These are phyloP conservation scores for Hyaloperonospora arabidopsidis DNA, from an alignment of 352 stramenopile species.

Conservation along the genomic window DNA sequence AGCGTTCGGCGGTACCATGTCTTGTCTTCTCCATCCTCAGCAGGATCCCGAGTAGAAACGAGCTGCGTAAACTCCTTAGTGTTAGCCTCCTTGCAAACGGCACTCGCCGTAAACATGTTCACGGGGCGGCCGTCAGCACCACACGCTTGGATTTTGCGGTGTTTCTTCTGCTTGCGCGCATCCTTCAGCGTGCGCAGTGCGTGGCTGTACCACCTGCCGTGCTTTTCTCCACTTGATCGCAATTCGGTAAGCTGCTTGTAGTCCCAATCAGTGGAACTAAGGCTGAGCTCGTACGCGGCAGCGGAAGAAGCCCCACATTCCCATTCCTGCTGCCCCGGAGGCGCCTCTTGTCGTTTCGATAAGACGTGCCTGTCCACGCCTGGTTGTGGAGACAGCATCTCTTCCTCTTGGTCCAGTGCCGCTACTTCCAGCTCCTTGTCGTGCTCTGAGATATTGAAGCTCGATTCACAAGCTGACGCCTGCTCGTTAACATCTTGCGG, in stretches of 20 bases:
- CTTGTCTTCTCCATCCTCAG: slow-evolving; percentile 16
- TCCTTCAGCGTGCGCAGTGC: slow-evolving; percentile 35
- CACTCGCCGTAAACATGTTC: neutral
- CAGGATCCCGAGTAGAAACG: slow-evolving; percentile 16
- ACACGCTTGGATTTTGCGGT: slow-evolving; percentile 1
- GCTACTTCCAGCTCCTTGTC: neutral
- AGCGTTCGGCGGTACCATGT: slow-evolving; percentile 28
- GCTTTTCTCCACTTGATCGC: slow-evolving; percentile 14
- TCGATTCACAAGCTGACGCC: neutral
- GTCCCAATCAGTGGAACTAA: slow-evolving; percentile 10
- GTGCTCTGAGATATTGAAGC: neutral
- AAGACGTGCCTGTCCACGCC: neutral
- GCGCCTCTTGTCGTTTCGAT: slow-evolving; percentile 2
- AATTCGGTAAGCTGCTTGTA: slow-evolving; percentile 39
- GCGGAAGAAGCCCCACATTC: neutral
- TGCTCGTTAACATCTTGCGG: slow-evolving; percentile 3
- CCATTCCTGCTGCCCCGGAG: neutral
- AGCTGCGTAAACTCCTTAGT: slow-evolving; percentile 24
- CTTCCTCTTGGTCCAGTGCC: neutral
- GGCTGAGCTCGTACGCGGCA: neutral
- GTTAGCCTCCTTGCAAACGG: slow-evolving; percentile 6
- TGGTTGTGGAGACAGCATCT: neutral
- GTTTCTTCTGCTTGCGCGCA: slow-evolving; percentile 26
- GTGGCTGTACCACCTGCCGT: slow-evolving; percentile 25
- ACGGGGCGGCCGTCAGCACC: neutral